Base-by-base conservation (phyloP, 345 rosid genomes). In the Salix exigua region DNA sequence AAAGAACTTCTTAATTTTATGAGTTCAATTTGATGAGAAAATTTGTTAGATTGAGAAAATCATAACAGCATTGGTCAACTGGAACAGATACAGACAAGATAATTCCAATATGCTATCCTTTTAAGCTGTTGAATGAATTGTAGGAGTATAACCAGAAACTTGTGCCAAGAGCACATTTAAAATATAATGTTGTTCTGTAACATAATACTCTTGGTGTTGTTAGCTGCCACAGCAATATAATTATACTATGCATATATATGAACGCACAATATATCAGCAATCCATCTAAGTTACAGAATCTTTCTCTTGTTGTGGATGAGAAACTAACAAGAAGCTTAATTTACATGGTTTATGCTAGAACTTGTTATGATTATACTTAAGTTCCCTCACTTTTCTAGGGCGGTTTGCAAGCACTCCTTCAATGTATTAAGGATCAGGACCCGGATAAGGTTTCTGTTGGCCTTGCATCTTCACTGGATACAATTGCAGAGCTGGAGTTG, bases 401-500 rank as follows among this genome's bases (percentile, higher is more conserved):
- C 72, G 98, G 97, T 84, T 78, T 95, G 81, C 86, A 95, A 83
- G 88, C 83, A 17, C 97, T 95, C 75, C 79, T 91, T 76, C 86
- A 85, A 75, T 78, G 70, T 69, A 90, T 95, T 53, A 90, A 91
- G 88, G 92, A 91, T 53, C 91, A 95, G 87, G 94, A 93, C 82
- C 93, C 98, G 35, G 99, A 95, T 86, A 90, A 83, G 86, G 93
- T 93, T 66, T 95, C 99, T 55, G 81, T 91, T 66, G 91, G 92
- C 80, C 89, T 95, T 75, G 94, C 98, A 72, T 85, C 97, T 55
- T 86, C 97, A 38, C 81, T 91, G 71, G 96, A 93, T 77, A 87
- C 91, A 30, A 87, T 95, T 87, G 97, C 98, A 5, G 91, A 95
- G 70, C 69, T 95, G 58, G 98, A 93, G 87, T 84, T 93, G 85